Evolutionary conservation across 2,329 filamentous ascomycete species (phyloP).

Genomic region (Diaporthe sp.): DNA sequence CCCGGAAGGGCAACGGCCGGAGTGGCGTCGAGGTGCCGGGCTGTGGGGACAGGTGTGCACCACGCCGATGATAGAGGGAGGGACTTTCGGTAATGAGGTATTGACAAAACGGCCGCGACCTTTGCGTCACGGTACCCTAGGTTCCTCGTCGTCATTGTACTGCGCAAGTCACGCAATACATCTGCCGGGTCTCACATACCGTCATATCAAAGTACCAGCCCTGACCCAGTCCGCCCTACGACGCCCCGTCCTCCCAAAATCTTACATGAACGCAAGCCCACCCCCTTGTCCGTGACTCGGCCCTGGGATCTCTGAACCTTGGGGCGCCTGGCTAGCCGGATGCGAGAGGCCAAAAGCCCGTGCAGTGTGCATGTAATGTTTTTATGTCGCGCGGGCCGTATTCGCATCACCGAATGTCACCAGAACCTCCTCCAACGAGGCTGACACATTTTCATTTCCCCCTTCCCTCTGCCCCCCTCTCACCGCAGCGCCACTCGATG

Average conservation of each 20-base stretch:
- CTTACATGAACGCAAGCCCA: neutral
- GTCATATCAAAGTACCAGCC: conserved; percentile 22
- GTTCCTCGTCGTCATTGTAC: neutral
- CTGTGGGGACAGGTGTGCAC: neutral
- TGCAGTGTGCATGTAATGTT: neutral
- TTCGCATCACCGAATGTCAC: conserved; percentile 3
- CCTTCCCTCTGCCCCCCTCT: neutral
- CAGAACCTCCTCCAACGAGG: neutral
- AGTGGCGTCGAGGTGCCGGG: neutral
- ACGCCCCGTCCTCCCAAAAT: neutral
- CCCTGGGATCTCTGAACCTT: neutral
- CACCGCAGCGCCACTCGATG: neutral
- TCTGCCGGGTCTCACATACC: conserved; percentile 1
- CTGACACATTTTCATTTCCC: conserved; percentile 2
- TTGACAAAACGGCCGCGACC: neutral
- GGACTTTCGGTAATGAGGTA: neutral
- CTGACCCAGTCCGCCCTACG: conserved; percentile 16
- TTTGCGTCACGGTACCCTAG: neutral
- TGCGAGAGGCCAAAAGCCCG: conserved; percentile 3
- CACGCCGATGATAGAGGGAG: neutral
- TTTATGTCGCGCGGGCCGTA: neutral
- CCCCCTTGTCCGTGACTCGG: neutral
- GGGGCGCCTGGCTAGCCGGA: conserved; percentile 23
- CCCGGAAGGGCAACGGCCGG: conserved; percentile 8
- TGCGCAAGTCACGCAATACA: neutral